Percentiles rank a stretch among this genome's conserved stretches.
Conservation (phyloP, 164 flowering plant species). For the Nymphaea colorata region DNA sequence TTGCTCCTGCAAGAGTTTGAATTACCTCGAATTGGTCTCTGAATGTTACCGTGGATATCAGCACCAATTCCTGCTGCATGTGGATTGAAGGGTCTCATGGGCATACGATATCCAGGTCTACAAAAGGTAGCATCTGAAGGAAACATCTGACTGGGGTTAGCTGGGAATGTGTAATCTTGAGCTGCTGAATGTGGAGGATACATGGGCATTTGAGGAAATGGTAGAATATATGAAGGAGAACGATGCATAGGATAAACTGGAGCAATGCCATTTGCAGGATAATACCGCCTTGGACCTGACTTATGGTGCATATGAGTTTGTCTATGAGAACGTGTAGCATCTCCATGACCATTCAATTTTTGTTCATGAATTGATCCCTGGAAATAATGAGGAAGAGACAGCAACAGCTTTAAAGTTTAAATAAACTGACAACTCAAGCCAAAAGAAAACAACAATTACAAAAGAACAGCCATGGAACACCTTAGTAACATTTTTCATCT, state of each 20-base stretch:
- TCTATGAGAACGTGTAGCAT: slow-evolving; percentile 26
- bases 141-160: slow-evolving; percentile 25
- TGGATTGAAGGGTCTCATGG: slow-evolving; percentile 38
- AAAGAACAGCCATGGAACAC: no score
- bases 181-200: slow-evolving; percentile 41
- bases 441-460: no score
- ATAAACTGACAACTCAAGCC: no score
- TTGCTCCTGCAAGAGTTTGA: slow-evolving; percentile 28
- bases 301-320: slow-evolving; percentile 39
- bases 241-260: slow-evolving; percentile 18
- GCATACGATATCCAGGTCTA: slow-evolving; percentile 32
- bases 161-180: slow-evolving; percentile 49
- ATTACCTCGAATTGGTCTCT: slow-evolving; percentile 41
- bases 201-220: slow-evolving; percentile 37
- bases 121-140: slow-evolving; percentile 23
- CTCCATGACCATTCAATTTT: slow-evolving; percentile 39
- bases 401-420: no score
- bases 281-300: slow-evolving; percentile 40
- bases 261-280: slow-evolving; percentile 31
- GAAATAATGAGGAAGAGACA: no score
- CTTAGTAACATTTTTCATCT: no score
- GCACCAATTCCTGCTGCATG: slow-evolving; percentile 29
- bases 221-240: slow-evolving; percentile 23
- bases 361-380: slow-evolving; percentile 15
- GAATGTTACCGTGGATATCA: slow-evolving; percentile 28